phyloP scores from a whole-genome alignment of 495 filamentous ascomycete genomes.

The Aspergillus olivimuriae region DNA sequence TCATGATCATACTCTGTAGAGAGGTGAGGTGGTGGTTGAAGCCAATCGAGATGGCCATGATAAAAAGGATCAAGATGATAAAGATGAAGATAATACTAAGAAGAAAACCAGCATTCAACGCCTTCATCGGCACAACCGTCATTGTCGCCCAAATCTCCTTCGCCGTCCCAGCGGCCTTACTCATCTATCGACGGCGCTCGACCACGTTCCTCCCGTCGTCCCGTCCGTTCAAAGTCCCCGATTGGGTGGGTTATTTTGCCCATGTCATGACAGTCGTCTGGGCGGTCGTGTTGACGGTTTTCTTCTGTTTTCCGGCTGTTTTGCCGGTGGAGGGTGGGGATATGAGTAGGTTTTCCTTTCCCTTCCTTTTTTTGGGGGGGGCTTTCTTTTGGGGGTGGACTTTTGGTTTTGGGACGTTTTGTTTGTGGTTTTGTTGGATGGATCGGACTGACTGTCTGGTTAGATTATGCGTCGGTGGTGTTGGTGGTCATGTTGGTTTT shows the following conservation, averaged over 20 bases:
- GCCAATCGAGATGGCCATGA: too few relatives aligned
- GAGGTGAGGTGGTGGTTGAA: too few relatives aligned
- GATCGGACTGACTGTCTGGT: background rate
- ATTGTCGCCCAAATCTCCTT: constrained; percentile 23
- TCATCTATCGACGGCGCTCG: constrained; percentile 12
- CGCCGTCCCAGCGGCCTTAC: constrained; percentile 18
- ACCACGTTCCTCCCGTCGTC: constrained; percentile 11
- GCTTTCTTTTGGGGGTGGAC: constrained; percentile 14
- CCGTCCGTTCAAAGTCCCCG: constrained; percentile 13
- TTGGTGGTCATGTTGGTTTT: constrained; percentile 22
- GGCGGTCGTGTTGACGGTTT: constrained; percentile 17
- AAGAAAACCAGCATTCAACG: constrained; percentile 19
- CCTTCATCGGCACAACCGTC: constrained; percentile 21
- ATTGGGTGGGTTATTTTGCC: constrained; percentile 12
- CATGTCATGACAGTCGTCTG: constrained; percentile 13
- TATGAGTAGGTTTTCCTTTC: constrained; percentile 23
- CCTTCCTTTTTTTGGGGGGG: constrained; percentile 7
- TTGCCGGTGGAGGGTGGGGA: constrained; percentile 17
- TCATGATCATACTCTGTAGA: background rate
- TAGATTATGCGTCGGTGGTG: constrained; percentile 28
- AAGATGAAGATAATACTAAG: background rate
- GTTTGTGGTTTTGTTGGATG: background rate
- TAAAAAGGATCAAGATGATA: too few relatives aligned
- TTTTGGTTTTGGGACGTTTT: background rate
- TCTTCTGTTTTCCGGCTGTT: constrained; percentile 20